Base-by-base conservation (phyloP, 2,329 filamentous ascomycete species). In the Myriosclerotinia curreyana region DNA sequence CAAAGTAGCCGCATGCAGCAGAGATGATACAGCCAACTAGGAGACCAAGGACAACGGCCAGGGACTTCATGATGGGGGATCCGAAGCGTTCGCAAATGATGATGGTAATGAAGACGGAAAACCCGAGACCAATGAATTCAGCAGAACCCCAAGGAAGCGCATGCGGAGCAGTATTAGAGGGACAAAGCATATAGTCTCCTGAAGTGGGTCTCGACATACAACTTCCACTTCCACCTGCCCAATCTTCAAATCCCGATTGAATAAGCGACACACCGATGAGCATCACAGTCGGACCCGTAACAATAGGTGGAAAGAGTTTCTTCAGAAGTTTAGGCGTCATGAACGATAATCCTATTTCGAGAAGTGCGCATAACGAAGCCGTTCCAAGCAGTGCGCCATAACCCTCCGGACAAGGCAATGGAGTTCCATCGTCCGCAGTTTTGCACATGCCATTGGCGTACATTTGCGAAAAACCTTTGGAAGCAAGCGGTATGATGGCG, bases 21-120 rank as follows among this genome's bases (percentile, higher is more conserved):
- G 89, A 90, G 66, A 95, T 89, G 71, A 92, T 88, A 76, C 90
- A 93, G 53, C 91, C 91, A 1, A 88, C 80, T 4, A 64, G 36
- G 28, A 60, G 64, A 20, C 60, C 53, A 7, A 65, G n/a, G 25
- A 64, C 36, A n/a, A 65, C 64, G 54, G 64, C 66, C 64, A 68
- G 64, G 60, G 71, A 25, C 74, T 93, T 93, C 89, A 95, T 93
- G 69, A 95, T 89, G 0, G 91, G 91, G 0, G 89, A 83, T 1
- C 91, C 91, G 70, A 93, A 92, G 14, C 90, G 84, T 75, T 95
- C 91, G 74, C 89, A 91, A 15, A 94, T 74, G 66, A 95, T 87
- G 72, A 95, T 94, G 36, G 88, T 89, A 52, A 89, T 70, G 73
- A 94, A 94, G 44, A 93, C 91, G 52, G 86, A 86, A 77, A 95